phyloP scores from a whole-genome alignment of 2,329 filamentous ascomycete species.

The Stachybotrys chartarum region DNA sequence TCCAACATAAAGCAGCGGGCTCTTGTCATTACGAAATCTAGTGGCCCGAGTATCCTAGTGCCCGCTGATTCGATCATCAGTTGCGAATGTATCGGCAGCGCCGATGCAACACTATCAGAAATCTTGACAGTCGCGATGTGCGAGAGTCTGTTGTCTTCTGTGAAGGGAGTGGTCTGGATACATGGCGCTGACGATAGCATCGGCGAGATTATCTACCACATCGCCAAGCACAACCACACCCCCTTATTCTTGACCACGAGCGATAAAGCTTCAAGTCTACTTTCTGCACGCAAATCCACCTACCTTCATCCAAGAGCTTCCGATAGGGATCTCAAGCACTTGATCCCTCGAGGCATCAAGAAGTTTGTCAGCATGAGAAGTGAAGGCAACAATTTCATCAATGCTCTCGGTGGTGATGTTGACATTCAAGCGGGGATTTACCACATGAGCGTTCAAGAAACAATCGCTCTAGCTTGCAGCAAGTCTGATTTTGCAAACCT shows the following conservation, averaged over 20 bases:
- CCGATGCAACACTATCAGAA: neutral
- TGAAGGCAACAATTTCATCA: neutral
- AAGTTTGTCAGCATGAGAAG: neutral
- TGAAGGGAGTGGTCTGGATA: neutral
- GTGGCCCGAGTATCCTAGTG: neutral
- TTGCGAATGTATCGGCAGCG: neutral
- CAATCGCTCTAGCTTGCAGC: neutral
- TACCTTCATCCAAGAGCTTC: neutral
- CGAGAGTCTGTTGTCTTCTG: neutral
- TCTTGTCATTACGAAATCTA: neutral
- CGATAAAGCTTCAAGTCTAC: neutral
- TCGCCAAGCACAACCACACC: neutral
- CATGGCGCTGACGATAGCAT: neutral
- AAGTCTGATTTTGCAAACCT: neutral
- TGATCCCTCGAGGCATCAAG: neutral
- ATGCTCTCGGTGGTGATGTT: neutral
- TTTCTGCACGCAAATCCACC: neutral
- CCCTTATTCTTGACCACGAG: neutral
- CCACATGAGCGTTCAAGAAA: neutral
- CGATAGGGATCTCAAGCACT: neutral
- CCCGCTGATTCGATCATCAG: neutral
- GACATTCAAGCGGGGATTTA: neutral
- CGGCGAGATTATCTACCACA: neutral
- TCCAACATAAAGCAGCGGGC: neutral
- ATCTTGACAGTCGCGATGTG: neutral